phyloP scores from a whole-genome alignment of 2,329 filamentous ascomycete genomes.

The Aspergillus spinulosporus region DNA sequence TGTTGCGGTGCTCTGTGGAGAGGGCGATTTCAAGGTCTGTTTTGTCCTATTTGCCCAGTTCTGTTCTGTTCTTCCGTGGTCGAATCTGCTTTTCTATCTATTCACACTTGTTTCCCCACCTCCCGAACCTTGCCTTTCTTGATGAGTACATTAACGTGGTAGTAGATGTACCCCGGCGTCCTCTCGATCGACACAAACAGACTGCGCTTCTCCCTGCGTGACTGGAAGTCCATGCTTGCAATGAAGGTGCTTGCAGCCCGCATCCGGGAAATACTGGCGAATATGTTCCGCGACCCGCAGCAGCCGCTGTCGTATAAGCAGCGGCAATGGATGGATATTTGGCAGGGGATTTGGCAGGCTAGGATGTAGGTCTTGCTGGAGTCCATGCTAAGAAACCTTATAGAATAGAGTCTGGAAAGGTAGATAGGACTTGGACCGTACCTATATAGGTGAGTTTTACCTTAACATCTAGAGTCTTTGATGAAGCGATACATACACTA shows the following conservation, averaged over 20 bases:
- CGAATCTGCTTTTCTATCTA: too few relatives aligned
- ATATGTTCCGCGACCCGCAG: conserved; percentile 58
- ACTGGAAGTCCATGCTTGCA: conserved; percentile 91
- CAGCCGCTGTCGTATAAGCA: conserved; percentile 59
- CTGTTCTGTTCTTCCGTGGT: too few relatives aligned
- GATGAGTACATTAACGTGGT: not conserved
- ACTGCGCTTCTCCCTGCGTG: conserved; percentile 75
- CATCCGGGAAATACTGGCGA: conserved; percentile 72
- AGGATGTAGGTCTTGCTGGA: not conserved
- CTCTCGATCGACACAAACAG: conserved; percentile 85
- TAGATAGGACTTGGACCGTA: too few relatives aligned
- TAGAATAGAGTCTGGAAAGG: too few relatives aligned
- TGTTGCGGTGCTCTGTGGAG: conserved; percentile 80
- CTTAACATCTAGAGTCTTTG: too few relatives aligned
- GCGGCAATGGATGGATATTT: conserved; percentile 71
- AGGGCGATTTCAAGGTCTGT: conserved; percentile 78
- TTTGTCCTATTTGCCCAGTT: too few relatives aligned
- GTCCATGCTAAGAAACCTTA: too few relatives aligned
- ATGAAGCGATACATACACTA: too few relatives aligned
- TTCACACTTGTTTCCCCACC: too few relatives aligned
- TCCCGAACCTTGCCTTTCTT: too few relatives aligned
- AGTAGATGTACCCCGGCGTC: conserved; percentile 79
- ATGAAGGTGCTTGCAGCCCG: conserved; percentile 75
- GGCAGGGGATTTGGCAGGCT: conserved; percentile 61
- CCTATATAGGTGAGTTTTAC: too few relatives aligned